Conservation (phyloP, 2,329 filamentous ascomycete species). For the Dichotomopilus funicola region DNA sequence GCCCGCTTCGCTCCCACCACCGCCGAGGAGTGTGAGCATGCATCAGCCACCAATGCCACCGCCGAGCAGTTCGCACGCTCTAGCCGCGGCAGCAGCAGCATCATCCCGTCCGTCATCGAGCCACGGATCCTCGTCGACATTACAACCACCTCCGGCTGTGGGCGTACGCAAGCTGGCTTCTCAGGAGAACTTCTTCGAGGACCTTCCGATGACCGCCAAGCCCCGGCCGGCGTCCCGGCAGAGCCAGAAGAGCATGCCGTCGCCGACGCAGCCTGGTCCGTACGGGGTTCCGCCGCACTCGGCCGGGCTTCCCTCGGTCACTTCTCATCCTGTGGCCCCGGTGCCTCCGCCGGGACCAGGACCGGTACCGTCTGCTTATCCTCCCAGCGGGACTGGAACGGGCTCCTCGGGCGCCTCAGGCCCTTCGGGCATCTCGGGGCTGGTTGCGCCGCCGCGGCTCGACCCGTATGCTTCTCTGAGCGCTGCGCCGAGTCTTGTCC, state of each 20-base stretch:
- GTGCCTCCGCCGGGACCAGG: too few species aligned
- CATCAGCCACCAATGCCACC: constrained; percentile 19
- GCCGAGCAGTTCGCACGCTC: constrained; percentile 23
- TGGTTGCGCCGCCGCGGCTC: constrained; percentile 47
- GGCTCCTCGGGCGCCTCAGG: constrained; percentile 22
- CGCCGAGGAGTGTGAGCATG: constrained; percentile 44
- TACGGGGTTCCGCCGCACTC: constrained; percentile 28
- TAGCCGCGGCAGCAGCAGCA: constrained; percentile 20
- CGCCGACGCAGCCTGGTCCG: constrained; percentile 36
- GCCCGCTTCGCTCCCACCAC: constrained; percentile 43
- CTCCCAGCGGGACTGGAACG: neutral
- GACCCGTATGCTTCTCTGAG: constrained; percentile 49
- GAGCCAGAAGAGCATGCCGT: constrained; percentile 36
- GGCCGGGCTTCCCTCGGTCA: constrained; percentile 15
- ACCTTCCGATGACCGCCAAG: constrained; percentile 58
- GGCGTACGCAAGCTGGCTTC: constrained; percentile 18
- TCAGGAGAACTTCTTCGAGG: constrained; percentile 66
- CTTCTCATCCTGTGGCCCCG: constrained; percentile 7
- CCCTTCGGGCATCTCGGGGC: constrained; percentile 28
- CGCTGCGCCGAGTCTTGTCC: constrained; percentile 22
- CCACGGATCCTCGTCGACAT: constrained; percentile 21
- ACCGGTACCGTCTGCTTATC: constrained; percentile 15
- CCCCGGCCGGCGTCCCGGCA: constrained; percentile 56
- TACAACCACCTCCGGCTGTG: constrained; percentile 18
- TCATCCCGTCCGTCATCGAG: constrained; percentile 32